These are phyloP conservation scores for Hibiscus syriacus DNA, from an alignment of 345 rosid species.

Conservation along the genomic window DNA sequence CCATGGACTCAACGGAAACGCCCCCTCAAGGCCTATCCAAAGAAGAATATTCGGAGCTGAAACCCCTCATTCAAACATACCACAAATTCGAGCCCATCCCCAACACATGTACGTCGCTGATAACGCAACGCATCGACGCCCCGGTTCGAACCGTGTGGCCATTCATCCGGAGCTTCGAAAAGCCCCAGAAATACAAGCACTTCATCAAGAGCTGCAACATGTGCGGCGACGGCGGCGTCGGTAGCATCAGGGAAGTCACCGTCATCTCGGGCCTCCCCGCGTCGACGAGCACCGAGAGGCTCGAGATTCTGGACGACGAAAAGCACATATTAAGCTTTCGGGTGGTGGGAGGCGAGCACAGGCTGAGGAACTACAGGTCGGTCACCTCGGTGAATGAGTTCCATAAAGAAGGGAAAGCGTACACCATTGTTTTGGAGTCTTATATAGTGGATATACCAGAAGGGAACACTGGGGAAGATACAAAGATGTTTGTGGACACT, in stretches of 20 bases:
- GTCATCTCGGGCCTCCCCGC: not conserved
- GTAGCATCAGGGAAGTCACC: too few relatives aligned
- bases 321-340: too few relatives aligned
- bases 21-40: not conserved
- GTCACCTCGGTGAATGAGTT: not conserved
- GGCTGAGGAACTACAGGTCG: too few relatives aligned
- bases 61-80: not conserved
- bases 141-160: too few relatives aligned
- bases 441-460: too few relatives aligned
- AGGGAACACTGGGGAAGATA: constrained; percentile 62
- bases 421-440: too few relatives aligned
- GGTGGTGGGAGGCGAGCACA: too few relatives aligned
- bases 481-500: constrained; percentile 85
- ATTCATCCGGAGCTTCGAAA: too few relatives aligned
- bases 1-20: not conserved
- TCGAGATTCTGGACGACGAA: too few relatives aligned
- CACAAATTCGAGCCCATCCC: not conserved
- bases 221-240: not conserved
- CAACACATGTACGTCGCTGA: not conserved
- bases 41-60: not conserved
- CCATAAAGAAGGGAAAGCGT: not conserved
- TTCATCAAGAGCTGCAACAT: not conserved
- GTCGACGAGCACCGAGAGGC: not conserved
- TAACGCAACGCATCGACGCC: too few relatives aligned
- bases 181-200: too few relatives aligned